These are phyloP conservation scores for Talaromyces stipitatus DNA, from an alignment of 495 filamentous ascomycete species.

Conservation along the genomic window DNA sequence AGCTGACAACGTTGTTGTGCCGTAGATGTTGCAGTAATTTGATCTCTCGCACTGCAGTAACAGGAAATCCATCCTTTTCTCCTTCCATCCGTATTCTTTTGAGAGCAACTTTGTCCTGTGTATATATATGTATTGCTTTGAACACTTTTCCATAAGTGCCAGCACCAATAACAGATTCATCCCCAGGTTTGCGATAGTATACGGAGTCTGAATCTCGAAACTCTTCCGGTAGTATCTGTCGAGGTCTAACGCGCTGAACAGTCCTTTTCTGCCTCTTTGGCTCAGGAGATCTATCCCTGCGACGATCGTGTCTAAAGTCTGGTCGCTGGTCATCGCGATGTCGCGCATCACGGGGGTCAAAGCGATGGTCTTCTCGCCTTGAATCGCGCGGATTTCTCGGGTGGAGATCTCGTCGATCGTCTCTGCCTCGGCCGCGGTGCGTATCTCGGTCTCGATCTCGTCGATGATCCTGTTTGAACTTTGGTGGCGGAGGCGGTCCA, in stretches of 20 bases:
- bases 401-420: conserved; percentile 31
- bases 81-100: conserved; percentile 96
- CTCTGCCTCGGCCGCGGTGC: conserved; percentile 32
- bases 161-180: conserved; percentile 89
- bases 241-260: conserved; percentile 61
- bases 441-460: conserved; percentile 30
- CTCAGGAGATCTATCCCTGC: conserved; percentile 27
- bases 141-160: conserved; percentile 97
- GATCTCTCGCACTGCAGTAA: conserved; percentile 94
- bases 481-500: conserved; percentile 27
- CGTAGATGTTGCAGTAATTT: conserved; percentile 92
- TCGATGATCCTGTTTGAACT: conserved; percentile 35
- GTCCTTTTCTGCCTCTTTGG: conserved; percentile 59
- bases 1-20: conserved; percentile 79
- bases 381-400: conserved; percentile 41
- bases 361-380: conserved; percentile 33
- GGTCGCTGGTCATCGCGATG: conserved; percentile 26
- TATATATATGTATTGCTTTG: conserved; percentile 95
- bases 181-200: conserved; percentile 85
- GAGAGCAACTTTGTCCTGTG: conserved; percentile 78
- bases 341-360: conserved; percentile 30
- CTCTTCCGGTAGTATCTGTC: conserved; percentile 61
- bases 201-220: conserved; percentile 75
- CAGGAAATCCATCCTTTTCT: conserved; percentile 93
- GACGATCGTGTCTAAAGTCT: conserved; percentile 34